Percentiles rank a stretch among this genome's conserved stretches.
These are phyloP conservation scores for Schoenoplectus tabernaemontani DNA, from an alignment of 202 grass and related monocot species.

Conservation along the genomic window DNA sequence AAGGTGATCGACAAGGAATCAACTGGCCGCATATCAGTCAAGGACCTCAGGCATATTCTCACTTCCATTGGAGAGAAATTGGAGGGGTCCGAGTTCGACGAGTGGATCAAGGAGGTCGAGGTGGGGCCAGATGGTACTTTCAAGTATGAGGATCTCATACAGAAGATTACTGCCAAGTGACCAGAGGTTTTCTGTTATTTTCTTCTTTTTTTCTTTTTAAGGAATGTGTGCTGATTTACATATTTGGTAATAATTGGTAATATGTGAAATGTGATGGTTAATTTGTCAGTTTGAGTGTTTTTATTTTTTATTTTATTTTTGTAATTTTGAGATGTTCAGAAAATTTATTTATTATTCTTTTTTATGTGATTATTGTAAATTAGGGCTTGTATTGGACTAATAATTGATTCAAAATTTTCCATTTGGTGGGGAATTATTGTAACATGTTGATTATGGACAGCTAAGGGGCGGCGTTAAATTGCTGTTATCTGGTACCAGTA, in stretches of 20 bases:
- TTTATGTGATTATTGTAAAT: not conserved
- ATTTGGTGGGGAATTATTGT: slow-evolving; percentile 6
- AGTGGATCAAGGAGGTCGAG: slow-evolving; percentile 96
- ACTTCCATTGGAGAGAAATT: slow-evolving; percentile 94
- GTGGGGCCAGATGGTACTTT: slow-evolving; percentile 79
- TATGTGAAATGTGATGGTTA: not conserved
- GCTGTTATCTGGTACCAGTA: not conserved
- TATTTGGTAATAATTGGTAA: not conserved
- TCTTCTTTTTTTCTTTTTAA: not conserved
- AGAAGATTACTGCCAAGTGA: slow-evolving; percentile 88
- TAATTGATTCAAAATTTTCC: not conserved
- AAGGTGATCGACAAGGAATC: slow-evolving; percentile 97
- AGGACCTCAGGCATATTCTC: slow-evolving; percentile 88
- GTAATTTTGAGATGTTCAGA: not conserved
- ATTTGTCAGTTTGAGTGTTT: not conserved
- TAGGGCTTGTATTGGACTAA: not conserved
- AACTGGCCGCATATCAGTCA: slow-evolving; percentile 61
- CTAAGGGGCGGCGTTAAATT: not conserved
- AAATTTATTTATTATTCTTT: not conserved
- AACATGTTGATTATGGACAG: not conserved
- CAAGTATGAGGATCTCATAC: slow-evolving; percentile 96
- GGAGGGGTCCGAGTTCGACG: slow-evolving; percentile 81
- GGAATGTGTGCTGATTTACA: not conserved
- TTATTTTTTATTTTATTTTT: not conserved
- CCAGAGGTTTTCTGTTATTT: not conserved